phyloP scores from a whole-genome alignment of 306 rosid genomes.

The Medicago arabica region DNA sequence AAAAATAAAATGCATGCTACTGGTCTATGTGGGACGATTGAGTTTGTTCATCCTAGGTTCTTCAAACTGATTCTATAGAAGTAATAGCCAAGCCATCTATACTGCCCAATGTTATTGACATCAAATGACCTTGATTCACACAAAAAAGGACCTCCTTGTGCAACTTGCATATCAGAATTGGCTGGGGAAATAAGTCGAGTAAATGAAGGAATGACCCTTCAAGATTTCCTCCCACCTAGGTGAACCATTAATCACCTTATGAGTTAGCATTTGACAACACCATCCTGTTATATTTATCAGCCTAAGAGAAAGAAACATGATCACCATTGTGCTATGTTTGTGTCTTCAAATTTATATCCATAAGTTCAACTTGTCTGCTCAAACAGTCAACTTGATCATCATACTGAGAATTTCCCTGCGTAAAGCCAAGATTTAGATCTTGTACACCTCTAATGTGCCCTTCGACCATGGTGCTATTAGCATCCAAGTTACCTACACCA shows the following conservation, averaged over 20 bases:
- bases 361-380: slow-evolving; percentile 53
- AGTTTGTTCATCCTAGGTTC: not conserved
- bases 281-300: slow-evolving; percentile 39
- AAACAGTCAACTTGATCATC: slow-evolving; percentile 58
- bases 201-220: slow-evolving; percentile 35
- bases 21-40: not conserved
- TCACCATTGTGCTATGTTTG: slow-evolving; percentile 34
- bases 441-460: slow-evolving; percentile 34
- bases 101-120: slow-evolving; percentile 40
- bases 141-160: not conserved
- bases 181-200: not conserved
- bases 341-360: slow-evolving; percentile 50
- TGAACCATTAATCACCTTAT: slow-evolving; percentile 35
- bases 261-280: slow-evolving; percentile 33
- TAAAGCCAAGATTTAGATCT: slow-evolving; percentile 25
- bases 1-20: not conserved
- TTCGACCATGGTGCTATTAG: slow-evolving; percentile 31
- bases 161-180: slow-evolving; percentile 18
- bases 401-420: slow-evolving; percentile 33
- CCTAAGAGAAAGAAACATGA: slow-evolving; percentile 35
- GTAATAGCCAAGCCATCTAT: slow-evolving; percentile 26
- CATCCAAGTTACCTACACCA: slow-evolving; percentile 39
- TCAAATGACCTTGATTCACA: not conserved
- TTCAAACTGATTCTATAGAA: slow-evolving; percentile 35
- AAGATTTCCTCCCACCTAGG: slow-evolving; percentile 34